These are phyloP conservation scores for Kalaharituber pfeilii DNA, from an alignment of 2,329 filamentous ascomycete species.

Conservation along the genomic window DNA sequence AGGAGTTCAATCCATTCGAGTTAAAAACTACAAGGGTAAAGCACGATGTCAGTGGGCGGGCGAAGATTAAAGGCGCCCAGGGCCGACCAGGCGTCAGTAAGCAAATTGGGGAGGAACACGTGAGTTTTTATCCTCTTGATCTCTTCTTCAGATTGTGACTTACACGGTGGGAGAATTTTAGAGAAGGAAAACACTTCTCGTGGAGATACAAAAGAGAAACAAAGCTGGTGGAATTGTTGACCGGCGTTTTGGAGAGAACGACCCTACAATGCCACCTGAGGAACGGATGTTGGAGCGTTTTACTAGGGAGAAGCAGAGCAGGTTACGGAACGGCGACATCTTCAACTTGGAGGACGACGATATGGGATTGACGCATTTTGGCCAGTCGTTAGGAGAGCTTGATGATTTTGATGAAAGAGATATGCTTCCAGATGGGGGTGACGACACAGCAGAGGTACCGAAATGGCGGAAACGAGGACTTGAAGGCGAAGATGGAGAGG, in stretches of 20 bases:
- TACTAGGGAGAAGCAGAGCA: constrained; percentile 59
- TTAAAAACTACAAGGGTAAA: constrained; percentile 40
- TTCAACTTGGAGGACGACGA: constrained; percentile 86
- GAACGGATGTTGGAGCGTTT: constrained; percentile 85
- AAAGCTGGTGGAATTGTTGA: constrained; percentile 88
- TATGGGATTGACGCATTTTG: constrained; percentile 64
- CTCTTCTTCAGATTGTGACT: background rate
- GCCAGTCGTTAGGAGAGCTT: constrained; percentile 47
- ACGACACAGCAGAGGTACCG: constrained; percentile 37
- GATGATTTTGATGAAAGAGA: constrained; percentile 75
- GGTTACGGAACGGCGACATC: constrained; percentile 40
- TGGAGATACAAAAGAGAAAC: constrained; percentile 74
- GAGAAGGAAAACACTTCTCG: constrained; percentile 66
- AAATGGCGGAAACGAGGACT: constrained; percentile 34
- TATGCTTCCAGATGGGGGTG: constrained; percentile 42
- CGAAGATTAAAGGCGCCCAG: constrained; percentile 36
- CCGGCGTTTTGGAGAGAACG: constrained; percentile 86
- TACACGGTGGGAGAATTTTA: too few species aligned
- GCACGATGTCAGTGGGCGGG: constrained; percentile 23
- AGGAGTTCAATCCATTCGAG: constrained; percentile 97
- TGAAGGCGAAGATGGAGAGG: constrained; percentile 32
- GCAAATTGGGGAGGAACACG: constrained; percentile 69
- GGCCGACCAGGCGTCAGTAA: constrained; percentile 67
- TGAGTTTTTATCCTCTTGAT: constrained; percentile 27
- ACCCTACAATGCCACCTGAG: constrained; percentile 82